Evolutionary conservation across 2,329 filamentous ascomycete genomes (phyloP).

Genomic region (Malbranchea zuffiana): DNA sequence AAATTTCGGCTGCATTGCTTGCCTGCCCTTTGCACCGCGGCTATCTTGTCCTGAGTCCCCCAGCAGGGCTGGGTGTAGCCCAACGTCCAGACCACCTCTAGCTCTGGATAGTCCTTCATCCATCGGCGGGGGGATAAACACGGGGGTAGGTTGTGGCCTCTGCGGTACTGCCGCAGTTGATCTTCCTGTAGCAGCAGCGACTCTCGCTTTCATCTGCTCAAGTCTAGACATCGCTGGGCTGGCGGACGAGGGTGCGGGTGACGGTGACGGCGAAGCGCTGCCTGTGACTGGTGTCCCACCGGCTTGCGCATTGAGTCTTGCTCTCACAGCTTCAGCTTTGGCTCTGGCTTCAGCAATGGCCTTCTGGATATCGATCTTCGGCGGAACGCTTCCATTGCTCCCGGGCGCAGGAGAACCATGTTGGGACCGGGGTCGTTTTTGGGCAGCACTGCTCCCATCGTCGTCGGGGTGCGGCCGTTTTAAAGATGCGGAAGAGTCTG

Average conservation of each 20-base stretch:
- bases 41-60: slow-evolving; percentile 38
- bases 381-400: slow-evolving; percentile 24
- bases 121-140: slow-evolving; percentile 33
- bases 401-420: slow-evolving; percentile 39
- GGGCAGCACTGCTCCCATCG: slow-evolving; percentile 30
- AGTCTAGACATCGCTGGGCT: slow-evolving; percentile 51
- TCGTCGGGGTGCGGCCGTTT: slow-evolving; percentile 41
- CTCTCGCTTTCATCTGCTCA: slow-evolving; percentile 67
- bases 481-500: slow-evolving; percentile 21
- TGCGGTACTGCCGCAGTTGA: slow-evolving; percentile 33
- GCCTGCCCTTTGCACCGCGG: slow-evolving; percentile 31
- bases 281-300: slow-evolving; percentile 20
- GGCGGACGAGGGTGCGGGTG: slow-evolving; percentile 22
- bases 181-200: slow-evolving; percentile 59
- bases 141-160: slow-evolving; percentile 33
- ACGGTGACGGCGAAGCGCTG: slow-evolving; percentile 27
- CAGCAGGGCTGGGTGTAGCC: slow-evolving; percentile 63
- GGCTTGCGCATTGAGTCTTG: slow-evolving; percentile 33
- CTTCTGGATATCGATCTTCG: slow-evolving; percentile 37
- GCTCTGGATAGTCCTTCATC: slow-evolving; percentile 42
- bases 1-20: slow-evolving; percentile 42
- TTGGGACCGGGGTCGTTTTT: slow-evolving; percentile 41
- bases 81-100: slow-evolving; percentile 60
- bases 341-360: slow-evolving; percentile 40
- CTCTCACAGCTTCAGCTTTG: slow-evolving; percentile 40